Evolutionary conservation across 352 stramenopile genomes (phyloP).

Genomic region (Phytophthora quininea): DNA sequence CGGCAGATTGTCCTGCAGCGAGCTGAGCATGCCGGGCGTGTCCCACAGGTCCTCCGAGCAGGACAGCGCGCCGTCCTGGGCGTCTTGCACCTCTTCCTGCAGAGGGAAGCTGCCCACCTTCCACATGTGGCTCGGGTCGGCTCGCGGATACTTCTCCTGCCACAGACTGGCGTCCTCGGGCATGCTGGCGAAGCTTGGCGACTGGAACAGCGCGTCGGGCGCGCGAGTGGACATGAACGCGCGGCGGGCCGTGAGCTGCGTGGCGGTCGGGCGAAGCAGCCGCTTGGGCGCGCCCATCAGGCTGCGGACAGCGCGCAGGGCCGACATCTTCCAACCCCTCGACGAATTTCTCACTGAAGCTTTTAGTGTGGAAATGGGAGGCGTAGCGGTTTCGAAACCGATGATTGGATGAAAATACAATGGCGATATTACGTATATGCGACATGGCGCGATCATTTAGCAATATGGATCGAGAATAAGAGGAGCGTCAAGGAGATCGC

Average conservation of each 20-base stretch:
- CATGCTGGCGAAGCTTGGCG: constrained; percentile 62
- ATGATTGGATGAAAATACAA: constrained; percentile 15
- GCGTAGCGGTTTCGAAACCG: constrained; percentile 12
- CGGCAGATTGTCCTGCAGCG: constrained; percentile 62
- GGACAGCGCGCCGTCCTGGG: constrained; percentile 35
- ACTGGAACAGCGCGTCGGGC: constrained; percentile 65
- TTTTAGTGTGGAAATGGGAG: neutral
- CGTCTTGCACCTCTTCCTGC: constrained; percentile 31
- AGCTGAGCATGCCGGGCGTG: constrained; percentile 82
- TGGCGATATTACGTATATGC: too few species aligned
- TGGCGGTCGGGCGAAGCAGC: constrained; percentile 2
- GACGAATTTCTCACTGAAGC: constrained; percentile 21
- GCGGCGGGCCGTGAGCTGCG: constrained; percentile 29
- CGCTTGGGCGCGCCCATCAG: constrained; percentile 17
- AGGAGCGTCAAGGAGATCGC: constrained; percentile 6
- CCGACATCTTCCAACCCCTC: constrained; percentile 15
- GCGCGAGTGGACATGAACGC: constrained; percentile 75
- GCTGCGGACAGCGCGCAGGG: constrained; percentile 32
- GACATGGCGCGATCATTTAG: neutral
- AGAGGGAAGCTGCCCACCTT: constrained; percentile 78
- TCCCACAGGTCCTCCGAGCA: constrained; percentile 76
- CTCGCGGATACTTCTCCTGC: constrained; percentile 66
- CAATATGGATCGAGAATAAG: neutral
- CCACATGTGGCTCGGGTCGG: constrained; percentile 74
- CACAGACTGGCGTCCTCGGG: constrained; percentile 58